These are phyloP conservation scores for Chloromonas sp. DNA, from an alignment of 163 green algal genomes.

Conservation along the genomic window DNA sequence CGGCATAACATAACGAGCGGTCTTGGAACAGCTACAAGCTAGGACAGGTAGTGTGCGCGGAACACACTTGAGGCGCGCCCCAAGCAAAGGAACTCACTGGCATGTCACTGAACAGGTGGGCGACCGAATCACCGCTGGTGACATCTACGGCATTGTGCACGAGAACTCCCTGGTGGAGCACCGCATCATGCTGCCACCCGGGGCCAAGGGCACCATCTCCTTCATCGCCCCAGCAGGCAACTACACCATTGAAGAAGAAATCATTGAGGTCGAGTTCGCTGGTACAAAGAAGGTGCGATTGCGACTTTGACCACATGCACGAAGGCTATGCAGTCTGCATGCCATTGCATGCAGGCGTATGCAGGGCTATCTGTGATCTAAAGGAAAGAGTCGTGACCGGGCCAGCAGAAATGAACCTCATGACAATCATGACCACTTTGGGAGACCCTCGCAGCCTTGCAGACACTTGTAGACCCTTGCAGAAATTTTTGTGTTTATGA, in stretches of 20 bases:
- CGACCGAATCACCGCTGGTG: constrained; percentile 85
- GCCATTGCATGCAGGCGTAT: not conserved
- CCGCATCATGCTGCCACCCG: constrained; percentile 85
- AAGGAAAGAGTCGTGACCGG: too few species aligned
- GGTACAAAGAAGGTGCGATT: constrained; percentile 76
- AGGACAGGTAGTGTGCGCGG: too few species aligned
- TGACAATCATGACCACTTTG: too few species aligned
- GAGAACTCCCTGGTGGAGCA: constrained; percentile 97
- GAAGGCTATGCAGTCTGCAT: not conserved
- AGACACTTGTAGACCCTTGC: too few species aligned
- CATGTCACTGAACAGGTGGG: constrained; percentile 60
- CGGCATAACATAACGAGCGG: too few species aligned
- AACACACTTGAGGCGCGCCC: too few species aligned
- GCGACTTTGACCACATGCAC: not conserved
- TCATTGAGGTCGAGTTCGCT: constrained; percentile 98
- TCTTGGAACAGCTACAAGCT: too few species aligned
- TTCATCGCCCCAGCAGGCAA: constrained; percentile 86
- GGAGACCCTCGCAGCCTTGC: too few species aligned
- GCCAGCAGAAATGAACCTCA: too few species aligned
- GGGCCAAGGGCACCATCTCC: constrained; percentile 71
- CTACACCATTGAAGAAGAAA: constrained; percentile 84
- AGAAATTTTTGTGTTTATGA: too few species aligned
- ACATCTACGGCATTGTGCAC: constrained; percentile 92
- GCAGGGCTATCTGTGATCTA: too few species aligned
- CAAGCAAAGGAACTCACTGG: too few species aligned